These are phyloP conservation scores for Drechslerella dactyloides DNA, from an alignment of 2,329 filamentous ascomycete species.

Conservation along the genomic window DNA sequence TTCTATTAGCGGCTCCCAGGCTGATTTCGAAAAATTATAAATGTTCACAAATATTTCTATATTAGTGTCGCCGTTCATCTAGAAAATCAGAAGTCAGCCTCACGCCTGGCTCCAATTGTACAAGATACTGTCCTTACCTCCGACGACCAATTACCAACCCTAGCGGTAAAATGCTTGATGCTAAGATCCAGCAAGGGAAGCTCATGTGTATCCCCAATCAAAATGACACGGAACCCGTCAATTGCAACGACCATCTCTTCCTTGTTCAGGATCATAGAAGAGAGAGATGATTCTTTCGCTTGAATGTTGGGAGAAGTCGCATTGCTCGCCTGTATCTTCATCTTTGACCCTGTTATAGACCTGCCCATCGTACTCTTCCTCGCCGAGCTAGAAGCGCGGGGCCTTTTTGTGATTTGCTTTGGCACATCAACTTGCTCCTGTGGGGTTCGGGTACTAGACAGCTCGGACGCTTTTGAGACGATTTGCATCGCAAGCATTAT, in stretches of 20 bases:
- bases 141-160: conserved; percentile 84
- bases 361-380: conserved; percentile 44
- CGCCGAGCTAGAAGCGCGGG: conserved; percentile 51
- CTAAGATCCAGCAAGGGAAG: conserved; percentile 92
- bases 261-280: conserved; percentile 52
- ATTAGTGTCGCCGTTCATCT: conserved; percentile 83
- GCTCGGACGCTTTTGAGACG: conserved; percentile 83
- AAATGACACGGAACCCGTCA: conserved; percentile 85
- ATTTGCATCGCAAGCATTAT: conserved; percentile 94
- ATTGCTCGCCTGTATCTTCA: conserved; percentile 58
- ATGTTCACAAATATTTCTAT: conserved; percentile 95
- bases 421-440: conserved; percentile 64
- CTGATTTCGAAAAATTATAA: conserved; percentile 98
- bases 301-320: conserved; percentile 56
- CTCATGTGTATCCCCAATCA: conserved; percentile 96
- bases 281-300: not conserved
- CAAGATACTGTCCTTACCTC: conserved; percentile 49
- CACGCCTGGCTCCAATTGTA: not conserved
- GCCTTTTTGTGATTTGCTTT: conserved; percentile 58
- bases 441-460: conserved; percentile 63
- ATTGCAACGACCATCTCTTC: conserved; percentile 87
- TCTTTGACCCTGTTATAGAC: conserved; percentile 59
- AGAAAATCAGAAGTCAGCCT: conserved; percentile 56
- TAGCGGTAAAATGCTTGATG: conserved; percentile 84
- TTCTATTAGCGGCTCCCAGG: conserved; percentile 95